Evolutionary conservation across 352 stramenopile species (phyloP).

Genomic region (Phytopythium chamaehyphon): DNA sequence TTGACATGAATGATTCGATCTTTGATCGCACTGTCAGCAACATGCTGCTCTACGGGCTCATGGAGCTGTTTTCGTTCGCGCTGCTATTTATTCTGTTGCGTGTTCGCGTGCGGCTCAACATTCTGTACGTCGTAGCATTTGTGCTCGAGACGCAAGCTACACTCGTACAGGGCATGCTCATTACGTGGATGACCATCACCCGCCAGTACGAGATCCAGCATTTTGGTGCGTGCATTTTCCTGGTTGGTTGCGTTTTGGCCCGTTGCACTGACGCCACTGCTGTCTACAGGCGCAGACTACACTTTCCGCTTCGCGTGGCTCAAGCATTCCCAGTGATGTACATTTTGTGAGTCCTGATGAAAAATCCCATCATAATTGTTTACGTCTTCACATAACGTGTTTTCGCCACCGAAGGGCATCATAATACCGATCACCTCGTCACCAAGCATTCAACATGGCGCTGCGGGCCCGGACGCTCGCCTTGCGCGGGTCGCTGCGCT

Average conservation of each 20-base stretch:
- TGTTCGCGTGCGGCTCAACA: constrained; percentile 11
- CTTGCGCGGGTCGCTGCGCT: no score
- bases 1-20: constrained; percentile 6
- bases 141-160: constrained; percentile 27
- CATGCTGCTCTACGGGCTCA: constrained; percentile 17
- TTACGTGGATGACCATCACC: constrained; percentile 26
- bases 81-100: constrained; percentile 12
- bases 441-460: no score
- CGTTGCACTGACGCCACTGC: background rate
- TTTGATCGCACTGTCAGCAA: constrained; percentile 10
- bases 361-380: no score
- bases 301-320: no score
- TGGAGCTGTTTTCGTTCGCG: constrained; percentile 24
- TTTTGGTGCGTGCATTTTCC: constrained; percentile 16
- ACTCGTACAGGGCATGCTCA: constrained; percentile 25
- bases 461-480: no score
- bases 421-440: no score
- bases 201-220: constrained; percentile 19
- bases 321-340: no score
- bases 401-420: no score
- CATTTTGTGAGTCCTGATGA: no score
- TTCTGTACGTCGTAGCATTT: constrained; percentile 29
- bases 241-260: no score
- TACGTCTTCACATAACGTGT: no score
- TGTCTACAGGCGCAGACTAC: no score